phyloP scores from a whole-genome alignment of 192 early-diverging fungal species.

The Tieghemiomyces parasiticus region DNA sequence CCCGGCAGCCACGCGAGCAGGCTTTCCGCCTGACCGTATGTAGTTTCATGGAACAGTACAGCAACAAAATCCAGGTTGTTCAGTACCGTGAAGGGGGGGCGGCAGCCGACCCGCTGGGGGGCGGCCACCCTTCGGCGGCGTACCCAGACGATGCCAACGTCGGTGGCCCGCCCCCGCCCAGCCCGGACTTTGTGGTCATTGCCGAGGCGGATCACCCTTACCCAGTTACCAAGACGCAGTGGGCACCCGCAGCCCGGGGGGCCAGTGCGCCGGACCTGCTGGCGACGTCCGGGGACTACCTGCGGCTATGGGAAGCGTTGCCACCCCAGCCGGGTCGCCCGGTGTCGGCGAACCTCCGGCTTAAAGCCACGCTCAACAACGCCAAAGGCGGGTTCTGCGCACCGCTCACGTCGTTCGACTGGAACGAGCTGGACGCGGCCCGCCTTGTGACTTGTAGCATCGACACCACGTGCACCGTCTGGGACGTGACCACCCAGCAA shows the following conservation, averaged over 20 bases:
- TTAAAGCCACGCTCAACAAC: constrained; percentile 31
- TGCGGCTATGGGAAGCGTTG: constrained; percentile 75
- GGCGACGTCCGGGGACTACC: constrained; percentile 74
- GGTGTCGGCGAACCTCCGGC: constrained; percentile 5
- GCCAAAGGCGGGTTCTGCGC: constrained; percentile 64
- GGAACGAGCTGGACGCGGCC: constrained; percentile 78
- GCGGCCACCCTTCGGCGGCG: background rate
- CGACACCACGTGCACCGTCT: constrained; percentile 99
- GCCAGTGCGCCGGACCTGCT: constrained; percentile 47
- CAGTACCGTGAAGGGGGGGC: too few relatives aligned
- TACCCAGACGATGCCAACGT: background rate
- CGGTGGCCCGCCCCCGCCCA: background rate
- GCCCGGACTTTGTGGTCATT: constrained; percentile 51
- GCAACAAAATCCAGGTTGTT: constrained; percentile 37
- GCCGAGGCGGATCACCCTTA: constrained; percentile 70
- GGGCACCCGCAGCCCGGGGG: constrained; percentile 57
- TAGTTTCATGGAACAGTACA: constrained; percentile 56
- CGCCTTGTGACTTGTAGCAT: constrained; percentile 85
- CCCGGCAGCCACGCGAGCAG: constrained; percentile 40
- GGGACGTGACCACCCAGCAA: constrained; percentile 93
- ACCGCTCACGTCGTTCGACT: constrained; percentile 93
- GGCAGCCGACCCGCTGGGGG: too few relatives aligned
- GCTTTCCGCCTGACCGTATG: constrained; percentile 71
- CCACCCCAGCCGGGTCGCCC: background rate
- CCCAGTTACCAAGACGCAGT: constrained; percentile 83